Evolutionary conservation across 2,329 filamentous ascomycete genomes (phyloP).

Genomic region (Ophiostoma sp.): DNA sequence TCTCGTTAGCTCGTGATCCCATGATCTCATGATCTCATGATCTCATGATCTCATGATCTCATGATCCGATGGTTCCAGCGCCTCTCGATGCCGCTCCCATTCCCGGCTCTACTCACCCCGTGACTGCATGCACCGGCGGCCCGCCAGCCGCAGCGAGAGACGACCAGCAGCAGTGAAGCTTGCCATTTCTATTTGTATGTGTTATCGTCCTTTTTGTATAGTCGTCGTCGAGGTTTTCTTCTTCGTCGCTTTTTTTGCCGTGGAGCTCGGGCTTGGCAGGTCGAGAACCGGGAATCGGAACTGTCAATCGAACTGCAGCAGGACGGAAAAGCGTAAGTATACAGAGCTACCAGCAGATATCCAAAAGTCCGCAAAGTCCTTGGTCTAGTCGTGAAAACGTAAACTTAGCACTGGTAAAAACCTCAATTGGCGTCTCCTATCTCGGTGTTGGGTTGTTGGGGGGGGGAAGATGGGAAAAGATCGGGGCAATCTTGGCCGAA

Average conservation of each 20-base stretch:
- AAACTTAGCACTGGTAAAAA: constrained; percentile 15
- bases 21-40: background rate
- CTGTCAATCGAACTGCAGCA: background rate
- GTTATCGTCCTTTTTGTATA: background rate
- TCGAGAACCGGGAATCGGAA: background rate
- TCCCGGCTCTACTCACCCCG: constrained; percentile 19
- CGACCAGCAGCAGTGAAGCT: constrained; percentile 27
- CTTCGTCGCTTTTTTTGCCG: background rate
- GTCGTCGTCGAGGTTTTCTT: background rate
- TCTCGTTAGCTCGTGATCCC: constrained; percentile 6
- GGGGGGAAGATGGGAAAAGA: constrained; percentile 14
- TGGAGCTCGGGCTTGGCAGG: background rate
- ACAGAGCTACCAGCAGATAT: too few species aligned
- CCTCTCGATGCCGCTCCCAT: background rate
- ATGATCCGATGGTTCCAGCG: background rate
- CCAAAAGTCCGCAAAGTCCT: background rate
- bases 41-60: background rate
- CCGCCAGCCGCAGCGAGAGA: constrained; percentile 28
- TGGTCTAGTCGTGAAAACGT: background rate
- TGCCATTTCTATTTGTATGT: constrained; percentile 21
- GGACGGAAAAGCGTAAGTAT: background rate
- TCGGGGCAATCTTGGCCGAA: constrained; percentile 25
- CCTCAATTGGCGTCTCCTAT: constrained; percentile 21
- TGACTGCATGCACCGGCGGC: constrained; percentile 19
- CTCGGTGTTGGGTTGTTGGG: constrained; percentile 14